Percentiles rank a stretch among this genome's conserved stretches.
phyloP scores from a whole-genome alignment of 352 stramenopile species.

The Globisporangium echinulatum region DNA sequence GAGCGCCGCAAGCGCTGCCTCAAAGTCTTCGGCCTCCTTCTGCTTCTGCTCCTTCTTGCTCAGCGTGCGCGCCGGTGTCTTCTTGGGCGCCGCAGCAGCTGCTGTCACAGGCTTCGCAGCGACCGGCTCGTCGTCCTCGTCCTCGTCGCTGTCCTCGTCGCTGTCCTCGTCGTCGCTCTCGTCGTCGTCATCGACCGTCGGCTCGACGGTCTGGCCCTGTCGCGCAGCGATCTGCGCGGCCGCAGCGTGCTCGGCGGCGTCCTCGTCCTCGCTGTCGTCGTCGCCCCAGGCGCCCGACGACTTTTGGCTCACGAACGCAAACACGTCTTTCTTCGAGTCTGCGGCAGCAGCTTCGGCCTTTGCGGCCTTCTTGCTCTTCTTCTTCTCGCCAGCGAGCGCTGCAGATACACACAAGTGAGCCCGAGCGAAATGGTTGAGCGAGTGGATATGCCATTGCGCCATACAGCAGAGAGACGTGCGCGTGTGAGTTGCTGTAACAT shows the following conservation, averaged over 20 bases:
- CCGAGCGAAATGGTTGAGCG: neutral
- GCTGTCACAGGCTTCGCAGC: neutral
- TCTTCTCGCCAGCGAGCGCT: constrained; percentile 25
- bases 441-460: neutral
- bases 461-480: too few species aligned
- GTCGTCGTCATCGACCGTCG: constrained; percentile 31
- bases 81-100: constrained; percentile 20
- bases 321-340: constrained; percentile 39
- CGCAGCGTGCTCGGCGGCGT: constrained; percentile 24
- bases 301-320: constrained; percentile 67
- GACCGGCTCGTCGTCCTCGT: constrained; percentile 17
- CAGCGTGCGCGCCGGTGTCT: constrained; percentile 33
- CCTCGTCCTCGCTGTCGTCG: constrained; percentile 70
- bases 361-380: constrained; percentile 56
- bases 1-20: constrained; percentile 55
- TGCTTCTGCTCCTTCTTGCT: constrained; percentile 84
- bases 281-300: constrained; percentile 61
- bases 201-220: constrained; percentile 21
- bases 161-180: constrained; percentile 27
- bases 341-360: constrained; percentile 24
- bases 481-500: too few species aligned
- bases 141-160: constrained; percentile 48
- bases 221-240: constrained; percentile 14
- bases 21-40: constrained; percentile 69
- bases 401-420: neutral